These are phyloP conservation scores for Hypoxylon sp. DNA, from an alignment of 2,329 filamentous ascomycete genomes.

Conservation along the genomic window DNA sequence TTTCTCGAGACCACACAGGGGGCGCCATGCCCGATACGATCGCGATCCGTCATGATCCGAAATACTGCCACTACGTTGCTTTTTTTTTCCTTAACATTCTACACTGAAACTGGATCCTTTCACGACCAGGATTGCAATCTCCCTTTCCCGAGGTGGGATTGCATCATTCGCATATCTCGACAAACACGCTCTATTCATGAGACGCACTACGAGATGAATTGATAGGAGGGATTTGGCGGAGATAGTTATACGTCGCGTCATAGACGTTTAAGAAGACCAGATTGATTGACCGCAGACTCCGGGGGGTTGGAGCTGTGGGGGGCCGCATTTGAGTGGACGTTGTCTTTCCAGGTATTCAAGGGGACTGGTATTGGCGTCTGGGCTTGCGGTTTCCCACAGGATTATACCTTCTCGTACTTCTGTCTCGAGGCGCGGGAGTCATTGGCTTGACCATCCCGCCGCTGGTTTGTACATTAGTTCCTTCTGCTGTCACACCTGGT, in stretches of 20 bases:
- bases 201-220: conserved; percentile 22
- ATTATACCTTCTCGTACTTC: conserved; percentile 42
- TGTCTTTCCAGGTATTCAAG: conserved; percentile 34
- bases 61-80: conserved; percentile 33
- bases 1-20: conserved; percentile 38
- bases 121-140: conserved; percentile 24
- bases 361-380: conserved; percentile 33
- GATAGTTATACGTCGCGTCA: conserved; percentile 25
- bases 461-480: conserved; percentile 49
- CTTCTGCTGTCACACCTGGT: conserved; percentile 40
- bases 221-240: conserved; percentile 18
- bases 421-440: conserved; percentile 44
- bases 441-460: conserved; percentile 48
- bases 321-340: conserved; percentile 27
- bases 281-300: conserved; percentile 47
- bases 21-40: conserved; percentile 41
- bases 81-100: conserved; percentile 50
- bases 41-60: conserved; percentile 41
- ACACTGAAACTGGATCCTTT: conserved; percentile 34
- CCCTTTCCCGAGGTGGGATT: conserved; percentile 11
- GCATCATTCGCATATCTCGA: conserved; percentile 16
- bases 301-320: conserved; percentile 30
- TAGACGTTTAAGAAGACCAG: conserved; percentile 40
- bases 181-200: conserved; percentile 26
- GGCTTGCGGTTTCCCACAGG: conserved; percentile 38